Percentiles rank a stretch among this genome's conserved stretches.
phyloP scores from a whole-genome alignment of 768 basidiomycete genomes.

The Lactifluus echinatus region DNA sequence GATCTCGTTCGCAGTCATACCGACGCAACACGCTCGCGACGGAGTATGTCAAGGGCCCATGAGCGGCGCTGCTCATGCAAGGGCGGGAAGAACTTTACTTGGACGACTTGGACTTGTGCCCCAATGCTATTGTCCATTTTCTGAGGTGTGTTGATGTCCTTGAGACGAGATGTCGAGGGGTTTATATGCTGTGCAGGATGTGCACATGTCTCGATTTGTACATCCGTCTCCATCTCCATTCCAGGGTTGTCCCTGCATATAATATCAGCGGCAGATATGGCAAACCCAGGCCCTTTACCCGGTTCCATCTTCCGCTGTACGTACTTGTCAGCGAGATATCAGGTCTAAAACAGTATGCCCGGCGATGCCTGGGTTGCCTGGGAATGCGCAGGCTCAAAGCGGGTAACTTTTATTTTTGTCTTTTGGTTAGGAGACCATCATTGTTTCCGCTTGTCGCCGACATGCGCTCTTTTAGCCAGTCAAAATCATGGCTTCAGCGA shows the following conservation, averaged over 20 bases:
- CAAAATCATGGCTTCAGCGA: neutral
- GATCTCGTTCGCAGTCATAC: conserved; percentile 26
- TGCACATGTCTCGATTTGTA: neutral
- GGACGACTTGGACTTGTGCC: neutral
- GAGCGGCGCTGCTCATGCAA: conserved; percentile 59
- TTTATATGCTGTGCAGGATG: conserved; percentile 3
- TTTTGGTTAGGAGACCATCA: neutral
- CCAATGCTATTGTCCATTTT: neutral
- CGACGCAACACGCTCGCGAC: conserved; percentile 46
- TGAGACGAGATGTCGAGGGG: neutral
- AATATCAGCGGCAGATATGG: neutral
- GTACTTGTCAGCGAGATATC: neutral
- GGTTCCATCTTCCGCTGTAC: neutral
- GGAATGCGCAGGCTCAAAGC: neutral
- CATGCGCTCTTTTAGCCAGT: neutral
- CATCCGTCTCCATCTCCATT: neutral
- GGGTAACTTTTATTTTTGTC: neutral
- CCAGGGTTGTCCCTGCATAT: too few species aligned
- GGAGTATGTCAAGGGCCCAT: conserved; percentile 59
- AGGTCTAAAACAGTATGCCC: neutral
- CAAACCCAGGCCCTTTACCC: conserved; percentile 2
- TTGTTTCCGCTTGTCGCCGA: neutral
- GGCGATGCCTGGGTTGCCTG: too few species aligned
- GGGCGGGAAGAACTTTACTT: conserved; percentile 61
- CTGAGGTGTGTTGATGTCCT: neutral